Percentiles rank a stretch among this genome's conserved stretches.
These are phyloP conservation scores for Phytopythium ostracodes DNA, from an alignment of 352 stramenopile species.

Conservation along the genomic window DNA sequence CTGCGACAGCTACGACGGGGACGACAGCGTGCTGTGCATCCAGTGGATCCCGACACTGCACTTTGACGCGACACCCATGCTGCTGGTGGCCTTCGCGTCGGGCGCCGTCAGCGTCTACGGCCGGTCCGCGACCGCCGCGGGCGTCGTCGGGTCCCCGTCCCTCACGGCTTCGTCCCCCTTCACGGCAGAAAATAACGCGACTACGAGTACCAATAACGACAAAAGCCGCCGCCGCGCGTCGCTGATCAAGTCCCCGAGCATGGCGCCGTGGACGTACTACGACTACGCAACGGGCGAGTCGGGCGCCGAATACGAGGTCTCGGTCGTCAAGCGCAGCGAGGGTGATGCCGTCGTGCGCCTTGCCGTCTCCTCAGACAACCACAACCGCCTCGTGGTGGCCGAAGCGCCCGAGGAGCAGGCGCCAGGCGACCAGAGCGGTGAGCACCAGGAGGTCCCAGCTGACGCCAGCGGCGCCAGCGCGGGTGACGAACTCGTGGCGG, in stretches of 20 bases:
- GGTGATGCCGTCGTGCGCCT: not conserved
- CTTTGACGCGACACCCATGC: conserved; percentile 73
- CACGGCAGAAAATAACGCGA: no score
- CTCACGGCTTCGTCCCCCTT: conserved; percentile 4
- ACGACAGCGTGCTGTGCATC: conserved; percentile 46
- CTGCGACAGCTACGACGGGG: conserved; percentile 26
- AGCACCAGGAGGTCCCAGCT: not conserved
- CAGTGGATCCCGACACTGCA: conserved; percentile 79
- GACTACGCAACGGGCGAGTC: conserved; percentile 65
- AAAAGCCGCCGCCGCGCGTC: not conserved
- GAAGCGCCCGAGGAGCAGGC: conserved; percentile 4
- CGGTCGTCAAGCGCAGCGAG: conserved; percentile 30
- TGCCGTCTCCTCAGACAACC: not conserved
- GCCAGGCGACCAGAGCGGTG: not conserved
- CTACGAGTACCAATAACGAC: conserved; percentile 4
- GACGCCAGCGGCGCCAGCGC: no score
- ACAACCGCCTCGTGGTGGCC: not conserved
- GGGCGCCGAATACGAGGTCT: conserved; percentile 65
- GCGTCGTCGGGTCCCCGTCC: conserved; percentile 54
- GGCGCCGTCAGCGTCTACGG: conserved; percentile 67
- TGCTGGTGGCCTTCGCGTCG: conserved; percentile 59
- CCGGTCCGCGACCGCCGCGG: conserved; percentile 37
- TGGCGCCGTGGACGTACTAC: conserved; percentile 73
- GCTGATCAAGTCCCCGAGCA: conserved; percentile 34
- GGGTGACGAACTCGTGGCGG: conserved; percentile 57